Percentiles rank a stretch among this genome's conserved stretches.
Conservation (phyloP, 257 asterid species). For the Primulina tabacum region DNA sequence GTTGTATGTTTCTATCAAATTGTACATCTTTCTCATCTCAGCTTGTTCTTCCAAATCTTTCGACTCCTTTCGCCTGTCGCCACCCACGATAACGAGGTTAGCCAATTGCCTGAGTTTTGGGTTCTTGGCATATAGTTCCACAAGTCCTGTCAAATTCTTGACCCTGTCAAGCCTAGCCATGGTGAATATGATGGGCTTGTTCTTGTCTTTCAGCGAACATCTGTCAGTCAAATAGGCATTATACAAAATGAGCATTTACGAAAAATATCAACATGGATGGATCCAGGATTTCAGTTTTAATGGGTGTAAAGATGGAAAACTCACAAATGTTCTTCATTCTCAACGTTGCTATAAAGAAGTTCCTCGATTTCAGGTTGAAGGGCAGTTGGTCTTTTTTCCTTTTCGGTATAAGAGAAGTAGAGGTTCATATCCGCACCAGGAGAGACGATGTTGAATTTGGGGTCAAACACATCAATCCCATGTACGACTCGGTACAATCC, state of each 20-base stretch:
- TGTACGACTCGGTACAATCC: constrained; percentile 91
- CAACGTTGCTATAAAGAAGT: constrained; percentile 70
- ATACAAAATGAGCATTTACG: neutral
- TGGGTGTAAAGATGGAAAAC: constrained; percentile 7
- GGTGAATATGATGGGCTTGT: constrained; percentile 82
- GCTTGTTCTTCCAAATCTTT: constrained; percentile 94
- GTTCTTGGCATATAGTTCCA: constrained; percentile 82
- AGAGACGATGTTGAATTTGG: constrained; percentile 96
- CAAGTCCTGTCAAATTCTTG: constrained; percentile 85
- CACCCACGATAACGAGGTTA: constrained; percentile 90
- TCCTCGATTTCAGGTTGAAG: constrained; percentile 81
- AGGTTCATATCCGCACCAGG: constrained; percentile 85
- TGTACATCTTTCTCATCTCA: constrained; percentile 92
- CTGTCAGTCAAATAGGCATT: constrained; percentile 25
- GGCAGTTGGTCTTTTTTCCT: constrained; percentile 65
- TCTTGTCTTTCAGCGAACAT: constrained; percentile 79
- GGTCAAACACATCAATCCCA: constrained; percentile 89
- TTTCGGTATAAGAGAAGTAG: constrained; percentile 69
- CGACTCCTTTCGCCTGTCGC: constrained; percentile 86
- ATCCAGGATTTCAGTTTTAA: neutral
- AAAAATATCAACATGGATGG: neutral
- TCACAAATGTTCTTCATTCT: constrained; percentile 86
- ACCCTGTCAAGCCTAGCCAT: constrained; percentile 95
- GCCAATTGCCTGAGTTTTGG: constrained; percentile 69
- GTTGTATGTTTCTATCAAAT: constrained; percentile 61